Conservation (phyloP, 495 filamentous ascomycete species). For the Aspergillus taichungensis region DNA sequence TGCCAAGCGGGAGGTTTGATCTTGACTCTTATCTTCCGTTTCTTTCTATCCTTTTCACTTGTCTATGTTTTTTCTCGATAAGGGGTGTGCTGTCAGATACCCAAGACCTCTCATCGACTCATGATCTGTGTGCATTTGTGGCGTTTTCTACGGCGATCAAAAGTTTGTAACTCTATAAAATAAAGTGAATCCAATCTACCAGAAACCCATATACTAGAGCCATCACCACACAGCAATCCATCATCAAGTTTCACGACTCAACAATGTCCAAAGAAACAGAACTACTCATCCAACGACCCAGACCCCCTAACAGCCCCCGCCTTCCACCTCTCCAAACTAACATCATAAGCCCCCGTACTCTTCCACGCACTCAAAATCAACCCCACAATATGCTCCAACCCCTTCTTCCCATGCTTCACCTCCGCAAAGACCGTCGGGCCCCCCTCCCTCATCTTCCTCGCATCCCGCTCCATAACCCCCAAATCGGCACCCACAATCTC, state of each 20-base stretch:
- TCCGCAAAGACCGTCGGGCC: slow-evolving; percentile 95
- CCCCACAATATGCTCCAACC: slow-evolving; percentile 74
- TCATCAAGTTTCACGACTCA: too few species aligned
- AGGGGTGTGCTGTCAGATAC: too few species aligned
- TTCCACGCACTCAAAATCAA: slow-evolving; percentile 91
- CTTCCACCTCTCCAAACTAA: slow-evolving; percentile 45
- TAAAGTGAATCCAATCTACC: too few species aligned
- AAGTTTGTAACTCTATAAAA: too few species aligned
- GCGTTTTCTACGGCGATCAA: too few species aligned
- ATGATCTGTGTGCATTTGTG: too few species aligned
- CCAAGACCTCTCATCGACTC: too few species aligned
- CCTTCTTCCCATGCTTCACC: slow-evolving; percentile 77
- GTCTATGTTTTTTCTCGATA: background rate
- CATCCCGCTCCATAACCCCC: slow-evolving; percentile 89
- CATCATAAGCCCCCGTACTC: slow-evolving; percentile 65
- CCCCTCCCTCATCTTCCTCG: slow-evolving; percentile 88
- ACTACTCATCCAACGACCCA: slow-evolving; percentile 31
- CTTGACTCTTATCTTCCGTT: slow-evolving; percentile 6
- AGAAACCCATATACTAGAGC: too few species aligned
- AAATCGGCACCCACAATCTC: slow-evolving; percentile 87
- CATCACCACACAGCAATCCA: too few species aligned
- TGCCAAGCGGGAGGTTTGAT: slow-evolving; percentile 42
- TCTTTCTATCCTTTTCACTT: slow-evolving; percentile 5
- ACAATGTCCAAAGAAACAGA: too few species aligned
- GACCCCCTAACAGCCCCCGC: slow-evolving; percentile 40